These are phyloP conservation scores for Chaetoceros muelleri DNA, from an alignment of 108 stramenopile species.

Conservation along the genomic window DNA sequence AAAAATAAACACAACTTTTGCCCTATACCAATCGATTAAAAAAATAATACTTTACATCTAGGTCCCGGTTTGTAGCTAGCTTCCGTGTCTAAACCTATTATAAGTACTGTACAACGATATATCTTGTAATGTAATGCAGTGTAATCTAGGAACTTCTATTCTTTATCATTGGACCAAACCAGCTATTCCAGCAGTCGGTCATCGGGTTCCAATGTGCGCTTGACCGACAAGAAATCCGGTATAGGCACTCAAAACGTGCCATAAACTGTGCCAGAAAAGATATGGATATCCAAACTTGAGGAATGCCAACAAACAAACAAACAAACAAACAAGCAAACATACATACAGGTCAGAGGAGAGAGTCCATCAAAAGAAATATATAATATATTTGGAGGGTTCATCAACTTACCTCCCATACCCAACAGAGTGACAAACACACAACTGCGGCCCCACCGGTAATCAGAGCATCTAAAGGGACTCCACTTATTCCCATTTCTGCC, in stretches of 20 bases:
- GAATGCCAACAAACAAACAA: no score
- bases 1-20: no score
- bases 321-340: no score
- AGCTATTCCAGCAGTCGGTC: not conserved
- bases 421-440: constrained; percentile 43
- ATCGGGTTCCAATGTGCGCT: constrained; percentile 14
- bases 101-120: no score
- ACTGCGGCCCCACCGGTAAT: constrained; percentile 15
- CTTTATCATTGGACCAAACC: no score
- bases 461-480: constrained; percentile 33
- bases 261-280: constrained; percentile 62
- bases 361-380: not conserved
- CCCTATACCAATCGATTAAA: no score
- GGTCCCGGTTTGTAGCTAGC: no score
- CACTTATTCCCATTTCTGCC: constrained; percentile 22
- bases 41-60: no score
- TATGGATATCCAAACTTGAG: constrained; percentile 28
- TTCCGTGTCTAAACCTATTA: no score
- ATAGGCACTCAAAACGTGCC: constrained; percentile 66
- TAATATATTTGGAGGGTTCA: constrained; percentile 27
- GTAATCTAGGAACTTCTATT: no score
- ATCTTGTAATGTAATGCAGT: no score
- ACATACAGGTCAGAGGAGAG: not conserved
- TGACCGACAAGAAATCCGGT: constrained; percentile 59
- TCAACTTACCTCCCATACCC: constrained; percentile 83